Evolutionary conservation across 2,329 filamentous ascomycete genomes (phyloP).

Genomic region (Byssochlamys sp.): DNA sequence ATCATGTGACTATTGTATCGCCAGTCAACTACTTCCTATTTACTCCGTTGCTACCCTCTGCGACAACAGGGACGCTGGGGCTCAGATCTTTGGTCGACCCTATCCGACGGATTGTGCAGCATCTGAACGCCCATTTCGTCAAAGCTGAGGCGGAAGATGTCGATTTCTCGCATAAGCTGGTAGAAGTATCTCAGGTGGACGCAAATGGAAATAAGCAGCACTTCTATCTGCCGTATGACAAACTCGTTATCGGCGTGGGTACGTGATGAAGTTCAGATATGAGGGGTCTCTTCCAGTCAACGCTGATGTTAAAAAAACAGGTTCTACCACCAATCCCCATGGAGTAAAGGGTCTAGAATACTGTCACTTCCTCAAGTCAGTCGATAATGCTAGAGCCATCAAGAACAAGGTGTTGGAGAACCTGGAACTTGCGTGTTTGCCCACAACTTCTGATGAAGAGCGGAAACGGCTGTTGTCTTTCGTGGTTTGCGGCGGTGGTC

Average conservation of each 20-base stretch:
- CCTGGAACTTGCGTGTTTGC: conserved; percentile 81
- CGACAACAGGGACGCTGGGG: conserved; percentile 89
- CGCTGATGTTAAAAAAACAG: conserved; percentile 18
- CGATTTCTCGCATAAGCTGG: conserved; percentile 80
- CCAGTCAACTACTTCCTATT: conserved; percentile 96
- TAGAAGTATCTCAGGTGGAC: conserved; percentile 72
- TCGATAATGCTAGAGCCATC: conserved; percentile 81
- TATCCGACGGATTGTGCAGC: conserved; percentile 69
- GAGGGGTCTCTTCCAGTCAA: not conserved
- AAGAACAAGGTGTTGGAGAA: conserved; percentile 82
- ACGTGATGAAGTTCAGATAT: conserved; percentile 15
- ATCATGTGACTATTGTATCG: conserved; percentile 89
- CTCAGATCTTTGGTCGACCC: conserved; percentile 86
- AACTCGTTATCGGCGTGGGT: conserved; percentile 81
- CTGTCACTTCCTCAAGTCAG: conserved; percentile 90
- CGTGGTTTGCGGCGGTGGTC: conserved; percentile 88
- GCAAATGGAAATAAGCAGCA: conserved; percentile 60
- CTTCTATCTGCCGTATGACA: conserved; percentile 96
- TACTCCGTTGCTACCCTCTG: conserved; percentile 93
- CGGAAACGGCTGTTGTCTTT: conserved; percentile 81
- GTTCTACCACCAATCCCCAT: conserved; percentile 85
- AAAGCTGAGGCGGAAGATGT: conserved; percentile 79
- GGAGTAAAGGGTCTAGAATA: conserved; percentile 90
- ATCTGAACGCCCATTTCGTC: conserved; percentile 78
- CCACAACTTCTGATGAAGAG: conserved; percentile 81